Percentiles rank a stretch among this genome's conserved stretches.
Evolutionary conservation across 2,329 filamentous ascomycete genomes (phyloP).

Genomic region (Cladosporium austrohemisphaericum): DNA sequence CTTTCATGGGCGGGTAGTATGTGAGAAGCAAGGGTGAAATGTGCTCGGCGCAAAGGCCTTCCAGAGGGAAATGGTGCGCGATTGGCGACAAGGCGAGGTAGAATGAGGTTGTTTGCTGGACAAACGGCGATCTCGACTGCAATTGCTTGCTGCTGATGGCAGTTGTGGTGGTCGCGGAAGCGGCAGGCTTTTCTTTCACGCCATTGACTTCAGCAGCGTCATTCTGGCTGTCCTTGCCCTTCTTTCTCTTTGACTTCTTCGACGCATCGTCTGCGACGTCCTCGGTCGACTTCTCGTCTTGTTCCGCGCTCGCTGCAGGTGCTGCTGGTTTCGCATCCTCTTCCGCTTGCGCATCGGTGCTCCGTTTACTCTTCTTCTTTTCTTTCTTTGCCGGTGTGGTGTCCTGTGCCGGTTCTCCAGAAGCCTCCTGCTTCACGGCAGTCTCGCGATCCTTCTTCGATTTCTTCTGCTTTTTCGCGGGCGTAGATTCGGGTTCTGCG

Average conservation of each 20-base stretch:
- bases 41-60: slow-evolving; percentile 69
- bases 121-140: slow-evolving; percentile 61
- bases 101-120: slow-evolving; percentile 73
- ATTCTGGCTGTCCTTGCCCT: not conserved
- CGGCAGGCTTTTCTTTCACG: not conserved
- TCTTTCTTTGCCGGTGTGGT: slow-evolving; percentile 6
- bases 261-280: not conserved
- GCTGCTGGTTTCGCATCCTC: slow-evolving; percentile 10
- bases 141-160: slow-evolving; percentile 9
- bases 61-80: slow-evolving; percentile 65
- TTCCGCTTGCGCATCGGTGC: slow-evolving; percentile 6
- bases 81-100: slow-evolving; percentile 71
- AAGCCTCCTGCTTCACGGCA: slow-evolving; percentile 19
- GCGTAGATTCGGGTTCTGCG: slow-evolving; percentile 8
- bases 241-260: slow-evolving; percentile 16
- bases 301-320: not conserved
- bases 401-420: not conserved
- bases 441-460: slow-evolving; percentile 26
- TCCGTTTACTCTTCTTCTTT: slow-evolving; percentile 14
- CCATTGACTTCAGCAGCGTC: slow-evolving; percentile 15
- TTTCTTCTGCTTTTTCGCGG: slow-evolving; percentile 37
- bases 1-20: slow-evolving; percentile 68
- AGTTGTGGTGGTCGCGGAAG: slow-evolving; percentile 7
- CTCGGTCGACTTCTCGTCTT: not conserved
- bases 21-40: slow-evolving; percentile 71